Evolutionary conservation across 2,329 filamentous ascomycete genomes (phyloP), one percentile per base, ranked within the genome.

Genomic region (Mollisiaceae sp.): DNA sequence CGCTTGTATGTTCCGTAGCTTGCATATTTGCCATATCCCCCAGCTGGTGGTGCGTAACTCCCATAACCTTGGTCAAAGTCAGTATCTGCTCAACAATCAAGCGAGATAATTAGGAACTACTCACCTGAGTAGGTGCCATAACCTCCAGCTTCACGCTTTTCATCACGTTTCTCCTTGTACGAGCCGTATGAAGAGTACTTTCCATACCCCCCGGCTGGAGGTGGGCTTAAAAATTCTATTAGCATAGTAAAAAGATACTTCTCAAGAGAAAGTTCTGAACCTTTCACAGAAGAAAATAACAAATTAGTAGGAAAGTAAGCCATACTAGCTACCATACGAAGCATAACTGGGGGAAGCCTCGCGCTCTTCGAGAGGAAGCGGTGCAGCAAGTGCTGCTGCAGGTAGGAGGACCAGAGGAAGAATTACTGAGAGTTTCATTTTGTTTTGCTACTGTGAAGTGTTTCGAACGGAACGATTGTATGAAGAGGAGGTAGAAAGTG

Each of bases 1-100:
- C 63, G 60, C 58, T 68, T 68, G 52, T 68, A 68, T 18, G 66
- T 14, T 35, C 59, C 59, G 18, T 65, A 65, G 12, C 52, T 59
- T 12, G 32, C 41, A 47, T 65, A 62, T n/a, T 45, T 55, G 52
- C 57, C 64, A 41, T 66, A 66, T 15, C 60, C 60, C 14, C 39
- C 58, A 22, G 54, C 41, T 15, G 61, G 41, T 15, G 65, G 24
- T 22, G 65, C 41, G 43, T 67, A 67, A 5, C n/a, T 41, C 2
- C 61, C 65, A 59, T 66, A 66, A n/a, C 58, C 64, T 50, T 38
- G 12, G 8, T 54, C 15, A 18, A 27, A 27, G 22, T 54, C 50
- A 54, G 24, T n/a, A 5, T 18, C 12, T 54, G 18, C 5, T 54
- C 20, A 2, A 15, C 11, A 12, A 18, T 18, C 15, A 11, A 18